Conservation (phyloP, 1,284 basidiomycete species). For the Microbotryum lychnidis-dioicae region DNA sequence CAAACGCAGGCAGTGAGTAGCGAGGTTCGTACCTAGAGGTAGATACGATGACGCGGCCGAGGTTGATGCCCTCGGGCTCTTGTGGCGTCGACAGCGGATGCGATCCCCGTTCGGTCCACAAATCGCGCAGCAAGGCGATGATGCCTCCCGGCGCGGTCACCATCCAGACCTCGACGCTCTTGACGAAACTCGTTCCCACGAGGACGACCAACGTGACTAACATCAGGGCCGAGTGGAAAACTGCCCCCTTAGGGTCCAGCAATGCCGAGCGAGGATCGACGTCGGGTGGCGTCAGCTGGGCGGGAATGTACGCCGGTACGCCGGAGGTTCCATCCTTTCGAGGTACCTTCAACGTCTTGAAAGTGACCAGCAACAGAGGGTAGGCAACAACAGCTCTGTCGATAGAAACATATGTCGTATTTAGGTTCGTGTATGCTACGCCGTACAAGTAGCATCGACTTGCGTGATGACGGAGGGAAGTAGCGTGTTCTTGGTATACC, state of each 20-base stretch:
- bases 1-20: conserved; percentile 24
- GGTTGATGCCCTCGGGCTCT: conserved; percentile 20
- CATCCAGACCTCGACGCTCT: conserved; percentile 50
- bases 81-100: not conserved
- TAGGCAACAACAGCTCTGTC: conserved; percentile 37
- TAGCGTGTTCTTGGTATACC: conserved; percentile 33
- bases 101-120: conserved; percentile 51
- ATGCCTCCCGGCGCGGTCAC: conserved; percentile 81
- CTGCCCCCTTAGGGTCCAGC: conserved; percentile 48
- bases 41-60: conserved; percentile 9
- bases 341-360: conserved; percentile 18
- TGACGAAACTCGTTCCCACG: conserved; percentile 51
- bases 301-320: conserved; percentile 41
- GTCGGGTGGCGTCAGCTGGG: conserved; percentile 43
- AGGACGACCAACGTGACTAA: conserved; percentile 51
- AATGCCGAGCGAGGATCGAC: conserved; percentile 46
- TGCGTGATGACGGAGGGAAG: conserved; percentile 50
- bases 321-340: not conserved
- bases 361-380: conserved; percentile 39
- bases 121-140: conserved; percentile 60
- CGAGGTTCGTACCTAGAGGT: not conserved
- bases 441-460: conserved; percentile 28
- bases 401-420: not conserved
- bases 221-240: conserved; percentile 48
- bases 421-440: conserved; percentile 20